phyloP scores from a whole-genome alignment of 768 basidiomycete genomes.

The Leccinum aurantiacum region DNA sequence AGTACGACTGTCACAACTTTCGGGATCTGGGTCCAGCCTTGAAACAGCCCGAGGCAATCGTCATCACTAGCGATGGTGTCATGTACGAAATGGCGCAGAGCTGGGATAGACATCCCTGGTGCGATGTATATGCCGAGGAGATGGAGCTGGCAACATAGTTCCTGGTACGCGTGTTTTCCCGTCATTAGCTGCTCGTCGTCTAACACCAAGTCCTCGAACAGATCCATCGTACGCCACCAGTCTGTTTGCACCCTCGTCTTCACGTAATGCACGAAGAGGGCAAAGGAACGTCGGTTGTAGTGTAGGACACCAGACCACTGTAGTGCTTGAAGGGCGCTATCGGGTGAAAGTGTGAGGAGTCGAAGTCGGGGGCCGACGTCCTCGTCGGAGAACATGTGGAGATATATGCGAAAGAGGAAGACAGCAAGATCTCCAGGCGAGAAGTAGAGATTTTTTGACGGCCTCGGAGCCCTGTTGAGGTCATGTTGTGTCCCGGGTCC shows the following conservation, averaged over 20 bases:
- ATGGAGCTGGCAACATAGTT: constrained; percentile 45
- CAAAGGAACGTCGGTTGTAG: constrained; percentile 51
- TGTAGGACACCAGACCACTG: constrained; percentile 30
- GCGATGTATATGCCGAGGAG: constrained; percentile 38
- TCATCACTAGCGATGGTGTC: neutral
- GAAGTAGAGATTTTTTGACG: constrained; percentile 11
- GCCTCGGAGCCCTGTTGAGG: neutral
- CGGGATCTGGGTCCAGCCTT: constrained; percentile 31
- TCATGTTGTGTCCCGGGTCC: neutral
- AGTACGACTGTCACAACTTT: constrained; percentile 33
- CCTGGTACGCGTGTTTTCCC: constrained; percentile 40
- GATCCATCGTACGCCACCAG: constrained; percentile 45
- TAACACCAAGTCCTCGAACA: constrained; percentile 23
- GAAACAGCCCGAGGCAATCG: constrained; percentile 21
- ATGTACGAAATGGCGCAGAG: neutral
- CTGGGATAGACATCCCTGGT: neutral
- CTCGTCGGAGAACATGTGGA: constrained; percentile 31
- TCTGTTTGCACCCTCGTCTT: constrained; percentile 36
- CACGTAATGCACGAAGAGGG: constrained; percentile 41
- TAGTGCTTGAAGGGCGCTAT: neutral
- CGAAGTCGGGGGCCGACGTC: constrained; percentile 1
- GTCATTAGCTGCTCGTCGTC: constrained; percentile 14
- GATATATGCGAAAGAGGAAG: constrained; percentile 25
- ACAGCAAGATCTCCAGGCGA: constrained; percentile 18
- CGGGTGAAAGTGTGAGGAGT: neutral